Percentiles rank a stretch among this genome's conserved stretches.
Conservation (phyloP, 495 filamentous ascomycete species). For the Annulohypoxylon bovei region DNA sequence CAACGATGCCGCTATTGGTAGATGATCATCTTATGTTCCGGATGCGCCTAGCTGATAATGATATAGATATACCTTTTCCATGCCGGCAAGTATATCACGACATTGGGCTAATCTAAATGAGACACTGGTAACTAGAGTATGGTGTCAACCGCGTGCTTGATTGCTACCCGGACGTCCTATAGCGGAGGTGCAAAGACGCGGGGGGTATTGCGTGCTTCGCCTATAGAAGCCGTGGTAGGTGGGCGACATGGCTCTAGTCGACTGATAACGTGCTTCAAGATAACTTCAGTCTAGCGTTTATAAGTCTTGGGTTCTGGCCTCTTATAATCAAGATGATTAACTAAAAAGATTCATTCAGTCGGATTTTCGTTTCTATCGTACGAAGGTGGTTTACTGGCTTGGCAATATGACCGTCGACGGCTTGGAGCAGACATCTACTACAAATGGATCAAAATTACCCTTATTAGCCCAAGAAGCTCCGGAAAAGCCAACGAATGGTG, state of each 20-base stretch:
- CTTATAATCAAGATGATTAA: not conserved
- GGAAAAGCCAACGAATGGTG: slow-evolving; percentile 21
- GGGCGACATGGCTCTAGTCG: slow-evolving; percentile 17
- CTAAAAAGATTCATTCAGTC: not conserved
- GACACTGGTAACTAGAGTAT: slow-evolving; percentile 11
- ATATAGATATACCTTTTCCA: slow-evolving; percentile 20
- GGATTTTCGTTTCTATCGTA: not conserved
- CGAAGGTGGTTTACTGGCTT: not conserved
- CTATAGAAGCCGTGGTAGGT: slow-evolving; percentile 31
- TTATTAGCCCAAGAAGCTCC: not conserved
- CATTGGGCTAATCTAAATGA: slow-evolving; percentile 2
- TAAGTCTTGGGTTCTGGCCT: slow-evolving; percentile 23
- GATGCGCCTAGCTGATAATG: slow-evolving; percentile 22
- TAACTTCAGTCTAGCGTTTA: slow-evolving; percentile 28
- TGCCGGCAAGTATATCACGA: slow-evolving; percentile 6
- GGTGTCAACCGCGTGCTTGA: slow-evolving; percentile 21
- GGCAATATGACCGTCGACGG: slow-evolving; percentile 25
- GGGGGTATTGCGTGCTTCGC: slow-evolving; percentile 44
- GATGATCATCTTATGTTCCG: not conserved
- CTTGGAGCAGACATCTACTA: slow-evolving; percentile 6
- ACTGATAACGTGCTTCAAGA: slow-evolving; percentile 28
- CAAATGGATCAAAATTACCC: slow-evolving; percentile 10
- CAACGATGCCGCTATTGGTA: not conserved
- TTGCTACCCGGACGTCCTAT: slow-evolving; percentile 35
- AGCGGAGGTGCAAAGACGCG: slow-evolving; percentile 44